A percentile compares a stretch with the other conserved stretches of the same genome.
Conservation (phyloP, 305 asterid species). For the Nicotiana rustica region DNA sequence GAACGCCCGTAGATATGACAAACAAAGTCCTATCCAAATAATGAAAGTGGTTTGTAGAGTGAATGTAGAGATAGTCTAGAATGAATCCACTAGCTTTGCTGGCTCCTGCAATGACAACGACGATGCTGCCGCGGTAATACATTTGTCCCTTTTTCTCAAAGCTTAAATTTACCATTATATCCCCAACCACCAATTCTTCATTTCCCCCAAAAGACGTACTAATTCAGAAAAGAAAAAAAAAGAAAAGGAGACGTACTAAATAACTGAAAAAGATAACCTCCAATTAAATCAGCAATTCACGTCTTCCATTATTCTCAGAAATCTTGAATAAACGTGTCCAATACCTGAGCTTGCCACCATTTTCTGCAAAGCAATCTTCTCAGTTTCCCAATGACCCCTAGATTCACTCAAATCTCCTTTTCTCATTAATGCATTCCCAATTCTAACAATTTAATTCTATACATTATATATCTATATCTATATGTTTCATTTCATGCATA, state of each 20-base stretch:
- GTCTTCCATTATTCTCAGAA: not conserved
- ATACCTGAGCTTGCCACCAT: conserved; percentile 2
- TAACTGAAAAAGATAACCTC: conserved; percentile 13
- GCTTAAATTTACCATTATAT: not conserved
- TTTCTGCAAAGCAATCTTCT: conserved; percentile 29
- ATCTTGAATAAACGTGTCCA: conserved; percentile 14
- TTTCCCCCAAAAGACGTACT: not conserved
- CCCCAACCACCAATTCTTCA: not conserved
- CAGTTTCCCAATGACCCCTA: not conserved
- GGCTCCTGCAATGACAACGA: not conserved
- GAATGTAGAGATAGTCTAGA: not conserved
- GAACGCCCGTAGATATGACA: no score
- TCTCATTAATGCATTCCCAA: conserved; percentile 18
- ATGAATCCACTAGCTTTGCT: not conserved
- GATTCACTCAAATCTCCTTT: not conserved
- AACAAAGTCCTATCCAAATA: not conserved
- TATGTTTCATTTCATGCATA: not conserved
- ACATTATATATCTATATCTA: not conserved
- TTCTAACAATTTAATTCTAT: not conserved
- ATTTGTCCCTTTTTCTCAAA: not conserved
- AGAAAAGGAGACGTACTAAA: not conserved
- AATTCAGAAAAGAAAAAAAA: no score
- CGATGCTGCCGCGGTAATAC: not conserved
- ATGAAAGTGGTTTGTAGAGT: not conserved
- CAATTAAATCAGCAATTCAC: conserved; percentile 5